Percentiles rank a stretch among this genome's conserved stretches.
phyloP scores from a whole-genome alignment of 192 early-diverging fungal genomes.

The Nowakowskiella sp. region DNA sequence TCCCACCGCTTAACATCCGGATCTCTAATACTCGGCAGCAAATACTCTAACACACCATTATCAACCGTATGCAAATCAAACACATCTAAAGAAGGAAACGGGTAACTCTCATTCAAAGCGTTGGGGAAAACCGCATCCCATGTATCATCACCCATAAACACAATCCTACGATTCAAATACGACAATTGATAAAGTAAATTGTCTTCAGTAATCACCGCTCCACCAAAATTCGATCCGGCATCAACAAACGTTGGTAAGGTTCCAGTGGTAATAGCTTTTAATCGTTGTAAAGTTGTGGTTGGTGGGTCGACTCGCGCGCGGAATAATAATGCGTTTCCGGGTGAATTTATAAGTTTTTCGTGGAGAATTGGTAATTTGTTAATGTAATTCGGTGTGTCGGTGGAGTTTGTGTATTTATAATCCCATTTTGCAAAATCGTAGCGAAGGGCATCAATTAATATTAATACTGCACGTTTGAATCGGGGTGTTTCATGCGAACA shows the following conservation, averaged over 20 bases:
- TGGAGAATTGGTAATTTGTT: slow-evolving; percentile 38
- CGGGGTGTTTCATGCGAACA: no score
- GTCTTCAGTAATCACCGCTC: slow-evolving; percentile 41
- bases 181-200: slow-evolving; percentile 42
- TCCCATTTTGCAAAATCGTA: slow-evolving; percentile 43
- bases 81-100: slow-evolving; percentile 56
- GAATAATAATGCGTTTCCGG: slow-evolving; percentile 28
- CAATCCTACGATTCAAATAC: slow-evolving; percentile 7
- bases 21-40: slow-evolving; percentile 28
- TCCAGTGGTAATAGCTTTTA: slow-evolving; percentile 54
- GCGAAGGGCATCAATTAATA: slow-evolving; percentile 50
- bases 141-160: slow-evolving; percentile 92
- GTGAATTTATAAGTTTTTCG: slow-evolving; percentile 14
- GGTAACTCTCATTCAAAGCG: slow-evolving; percentile 38
- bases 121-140: slow-evolving; percentile 84
- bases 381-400: slow-evolving; percentile 12
- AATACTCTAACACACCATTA: slow-evolving; percentile 64
- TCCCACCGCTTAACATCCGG: slow-evolving; percentile 50
- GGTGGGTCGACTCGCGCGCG: slow-evolving; percentile 48
- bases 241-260: slow-evolving; percentile 56
- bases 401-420: slow-evolving; percentile 13
- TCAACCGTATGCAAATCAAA: slow-evolving; percentile 93
- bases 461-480: slow-evolving; percentile 33
- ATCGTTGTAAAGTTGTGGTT: slow-evolving; percentile 53
- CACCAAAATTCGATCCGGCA: slow-evolving; percentile 49